Evolutionary conservation across 352 stramenopile species (phyloP).

Genomic region (Globisporangium carolinianum): DNA sequence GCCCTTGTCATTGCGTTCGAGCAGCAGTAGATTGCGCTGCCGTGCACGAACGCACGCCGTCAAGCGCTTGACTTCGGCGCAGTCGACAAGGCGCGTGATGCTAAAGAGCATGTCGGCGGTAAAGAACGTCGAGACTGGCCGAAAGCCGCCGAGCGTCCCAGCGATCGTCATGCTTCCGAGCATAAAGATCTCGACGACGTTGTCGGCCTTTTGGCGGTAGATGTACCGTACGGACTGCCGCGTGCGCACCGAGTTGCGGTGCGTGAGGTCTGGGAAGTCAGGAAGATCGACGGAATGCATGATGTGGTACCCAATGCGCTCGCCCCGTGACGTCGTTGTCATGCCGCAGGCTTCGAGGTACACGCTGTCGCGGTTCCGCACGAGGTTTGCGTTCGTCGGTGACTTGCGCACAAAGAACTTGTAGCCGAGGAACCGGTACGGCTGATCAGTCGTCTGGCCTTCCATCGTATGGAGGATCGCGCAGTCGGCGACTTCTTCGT

Average conservation of each 20-base stretch:
- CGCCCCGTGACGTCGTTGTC: slow-evolving; percentile 26
- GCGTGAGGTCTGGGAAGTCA: slow-evolving; percentile 37
- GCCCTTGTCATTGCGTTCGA: slow-evolving; percentile 9
- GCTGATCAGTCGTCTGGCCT: slow-evolving; percentile 27
- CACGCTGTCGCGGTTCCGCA: slow-evolving; percentile 51
- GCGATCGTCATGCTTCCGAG: slow-evolving; percentile 42
- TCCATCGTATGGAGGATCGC: slow-evolving; percentile 53
- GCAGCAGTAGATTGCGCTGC: slow-evolving; percentile 25
- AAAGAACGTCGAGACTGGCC: slow-evolving; percentile 34
- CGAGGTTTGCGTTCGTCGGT: slow-evolving; percentile 26
- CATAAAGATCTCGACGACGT: slow-evolving; percentile 58
- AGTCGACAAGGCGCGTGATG: slow-evolving; percentile 34
- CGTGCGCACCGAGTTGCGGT: slow-evolving; percentile 48
- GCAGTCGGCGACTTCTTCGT: slow-evolving; percentile 58
- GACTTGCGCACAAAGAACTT: slow-evolving; percentile 61
- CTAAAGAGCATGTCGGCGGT: slow-evolving; percentile 34
- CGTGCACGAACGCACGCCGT: slow-evolving; percentile 41
- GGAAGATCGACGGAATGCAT: slow-evolving; percentile 63
- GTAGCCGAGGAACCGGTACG: slow-evolving; percentile 59
- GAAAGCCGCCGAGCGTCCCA: slow-evolving; percentile 25
- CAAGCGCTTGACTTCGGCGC: slow-evolving; percentile 47
- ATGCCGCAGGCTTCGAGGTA: slow-evolving; percentile 54
- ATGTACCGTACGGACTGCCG: slow-evolving; percentile 46
- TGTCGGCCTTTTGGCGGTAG: slow-evolving; percentile 44
- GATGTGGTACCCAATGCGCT: slow-evolving; percentile 58